Base-by-base conservation (phyloP, 2,329 filamentous ascomycete species). In the Ascomycota sp. region DNA sequence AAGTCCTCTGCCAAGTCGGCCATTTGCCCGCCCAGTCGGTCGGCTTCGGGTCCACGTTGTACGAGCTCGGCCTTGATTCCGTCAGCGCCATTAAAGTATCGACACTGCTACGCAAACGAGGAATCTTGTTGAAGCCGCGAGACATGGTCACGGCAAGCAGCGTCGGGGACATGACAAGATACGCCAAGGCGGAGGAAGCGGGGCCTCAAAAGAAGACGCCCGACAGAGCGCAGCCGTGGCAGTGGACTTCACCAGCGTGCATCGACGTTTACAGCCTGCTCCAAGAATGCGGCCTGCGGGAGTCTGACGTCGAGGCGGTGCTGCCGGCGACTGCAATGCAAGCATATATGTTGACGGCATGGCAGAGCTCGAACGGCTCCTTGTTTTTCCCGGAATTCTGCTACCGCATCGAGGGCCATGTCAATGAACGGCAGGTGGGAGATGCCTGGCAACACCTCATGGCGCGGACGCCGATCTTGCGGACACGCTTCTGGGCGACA, bases 31-130 rank as follows among this genome's bases (percentile, higher is more conserved):
- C 60, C 12, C 47, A 59, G 0, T 58, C 68, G 2, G 77, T 92
- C 34, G 52, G 56, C 3, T 62, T 61, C 36, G 57, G 61, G 1
- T 66, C 72, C 33, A 80, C 66, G 0, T 66, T 92, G 9, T 92
- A 89, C 50, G 74, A 89, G 40, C 62, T 93, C 2, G 84, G 84
- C 0, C 67, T 93, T 1, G 84, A 93, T 49, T 93, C 84, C 0
- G 92, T 93, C 50, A 86, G 76, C 40, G 76, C 82, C 2, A 89
- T 93, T 56, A 91, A 89, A 45, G 72, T 83, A 4, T 71, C 73
- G 7, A 66, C 75, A 0, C 58, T 83, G 7, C 57, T 93, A 4
- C 72, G 69, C 30, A 76, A 68, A 41, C 54, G 62, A 30, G 67
- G 62, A 0, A 52, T 92, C 7, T 52, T 56, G 9, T 50, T 92